phyloP scores from a whole-genome alignment of 495 filamentous ascomycete genomes.

The Talaromyces trachyspermus region DNA sequence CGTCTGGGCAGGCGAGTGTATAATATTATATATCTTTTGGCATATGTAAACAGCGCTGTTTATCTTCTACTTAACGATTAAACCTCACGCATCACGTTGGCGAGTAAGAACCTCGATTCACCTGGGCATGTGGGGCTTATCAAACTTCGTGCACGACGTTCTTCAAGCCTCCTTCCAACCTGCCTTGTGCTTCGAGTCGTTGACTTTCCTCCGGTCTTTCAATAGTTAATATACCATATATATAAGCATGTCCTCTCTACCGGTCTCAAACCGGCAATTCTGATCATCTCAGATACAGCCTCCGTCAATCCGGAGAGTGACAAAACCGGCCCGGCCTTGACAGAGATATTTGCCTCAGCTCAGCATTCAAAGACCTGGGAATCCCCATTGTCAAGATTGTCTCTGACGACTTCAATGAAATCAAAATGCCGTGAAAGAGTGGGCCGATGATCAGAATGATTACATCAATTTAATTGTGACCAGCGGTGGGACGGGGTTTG shows the following conservation, averaged over 20 bases:
- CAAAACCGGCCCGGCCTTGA: constrained; percentile 54
- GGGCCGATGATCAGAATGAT: constrained; percentile 54
- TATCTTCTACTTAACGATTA: no score
- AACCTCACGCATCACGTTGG: no score
- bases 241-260: constrained; percentile 4
- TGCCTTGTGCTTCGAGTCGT: no score
- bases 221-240: not conserved
- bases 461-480: constrained; percentile 71
- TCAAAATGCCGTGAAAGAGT: constrained; percentile 64
- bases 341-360: constrained; percentile 52
- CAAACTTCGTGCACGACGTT: no score
- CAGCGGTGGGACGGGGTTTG: constrained; percentile 92
- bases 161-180: no score
- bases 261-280: constrained; percentile 53
- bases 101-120: not conserved
- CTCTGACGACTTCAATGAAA: constrained; percentile 65
- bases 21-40: constrained; percentile 5
- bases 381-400: constrained; percentile 64
- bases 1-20: constrained; percentile 5
- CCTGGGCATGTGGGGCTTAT: not conserved
- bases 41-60: not conserved
- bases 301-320: constrained; percentile 74
- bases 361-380: constrained; percentile 58
- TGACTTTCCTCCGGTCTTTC: no score
- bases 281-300: constrained; percentile 93